phyloP scores from a whole-genome alignment of 306 rosid species.

The Hylodesmum podocarpum region DNA sequence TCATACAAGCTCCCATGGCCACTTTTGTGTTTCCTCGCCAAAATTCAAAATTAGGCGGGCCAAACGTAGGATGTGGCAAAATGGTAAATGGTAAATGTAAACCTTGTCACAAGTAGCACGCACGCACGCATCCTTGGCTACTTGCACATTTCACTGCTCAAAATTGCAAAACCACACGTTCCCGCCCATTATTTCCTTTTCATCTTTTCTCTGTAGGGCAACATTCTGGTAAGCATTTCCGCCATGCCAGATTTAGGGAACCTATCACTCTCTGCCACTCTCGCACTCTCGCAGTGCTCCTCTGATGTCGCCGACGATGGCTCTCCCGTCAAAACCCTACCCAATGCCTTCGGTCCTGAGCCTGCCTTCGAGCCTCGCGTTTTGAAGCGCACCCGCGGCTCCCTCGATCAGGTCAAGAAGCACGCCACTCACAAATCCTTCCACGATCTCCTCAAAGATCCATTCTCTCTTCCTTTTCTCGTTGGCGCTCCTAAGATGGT shows the following conservation, averaged over 20 bases:
- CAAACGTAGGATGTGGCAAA: no score
- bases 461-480: constrained; percentile 75
- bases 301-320: neutral
- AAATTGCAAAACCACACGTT: constrained; percentile 27
- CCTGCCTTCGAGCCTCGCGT: constrained; percentile 42
- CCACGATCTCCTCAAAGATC: constrained; percentile 51
- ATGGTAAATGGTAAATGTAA: no score
- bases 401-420: constrained; percentile 44
- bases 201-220: neutral
- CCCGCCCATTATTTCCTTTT: constrained; percentile 32
- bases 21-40: no score
- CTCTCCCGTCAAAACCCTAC: constrained; percentile 35
- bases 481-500: constrained; percentile 65
- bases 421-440: constrained; percentile 36
- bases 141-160: constrained; percentile 6
- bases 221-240: neutral
- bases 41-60: no score
- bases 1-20: no score
- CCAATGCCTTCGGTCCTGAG: constrained; percentile 5
- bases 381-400: constrained; percentile 43
- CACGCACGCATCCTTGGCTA: neutral
- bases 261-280: constrained; percentile 52
- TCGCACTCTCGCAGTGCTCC: constrained; percentile 41
- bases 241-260: constrained; percentile 76
- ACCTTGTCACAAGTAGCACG: no score